A percentile compares a stretch with the other conserved stretches of the same genome.
Conservation (phyloP, 495 filamentous ascomycete genomes). For the Penicillium antarcticum region DNA sequence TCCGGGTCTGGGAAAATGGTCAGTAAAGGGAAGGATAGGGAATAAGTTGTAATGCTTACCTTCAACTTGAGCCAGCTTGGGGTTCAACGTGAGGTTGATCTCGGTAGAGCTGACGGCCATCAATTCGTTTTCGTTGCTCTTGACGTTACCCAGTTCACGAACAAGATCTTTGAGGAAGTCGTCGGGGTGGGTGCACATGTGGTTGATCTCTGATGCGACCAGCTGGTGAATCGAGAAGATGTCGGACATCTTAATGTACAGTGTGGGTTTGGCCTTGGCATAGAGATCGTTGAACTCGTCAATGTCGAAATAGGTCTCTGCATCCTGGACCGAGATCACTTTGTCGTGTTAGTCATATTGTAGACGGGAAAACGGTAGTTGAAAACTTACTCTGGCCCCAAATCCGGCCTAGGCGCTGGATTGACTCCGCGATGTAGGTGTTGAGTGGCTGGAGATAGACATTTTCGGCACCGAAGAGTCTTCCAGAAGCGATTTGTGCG, state of each 20-base stretch:
- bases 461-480: slow-evolving; percentile 88
- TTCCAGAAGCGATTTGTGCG: slow-evolving; percentile 78
- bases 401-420: slow-evolving; percentile 73
- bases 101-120: slow-evolving; percentile 82
- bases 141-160: slow-evolving; percentile 88
- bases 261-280: slow-evolving; percentile 87
- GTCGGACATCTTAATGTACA: slow-evolving; percentile 98
- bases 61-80: slow-evolving; percentile 86
- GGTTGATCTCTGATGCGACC: slow-evolving; percentile 71
- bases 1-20: slow-evolving; percentile 64
- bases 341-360: slow-evolving; percentile 28
- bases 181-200: slow-evolving; percentile 73
- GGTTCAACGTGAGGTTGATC: slow-evolving; percentile 86
- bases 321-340: slow-evolving; percentile 80
- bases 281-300: slow-evolving; percentile 98
- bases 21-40: background rate
- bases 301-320: slow-evolving; percentile 91
- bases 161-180: slow-evolving; percentile 90
- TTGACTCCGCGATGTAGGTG: slow-evolving; percentile 79
- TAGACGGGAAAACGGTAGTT: background rate
- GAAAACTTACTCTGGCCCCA: slow-evolving; percentile 58
- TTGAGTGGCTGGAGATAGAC: slow-evolving; percentile 95
- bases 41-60: slow-evolving; percentile 34
- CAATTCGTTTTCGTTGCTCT: slow-evolving; percentile 92
- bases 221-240: slow-evolving; percentile 95